Conservation (phyloP, 1,139 yeast species). For the Geotrichum klebahnii region DNA sequence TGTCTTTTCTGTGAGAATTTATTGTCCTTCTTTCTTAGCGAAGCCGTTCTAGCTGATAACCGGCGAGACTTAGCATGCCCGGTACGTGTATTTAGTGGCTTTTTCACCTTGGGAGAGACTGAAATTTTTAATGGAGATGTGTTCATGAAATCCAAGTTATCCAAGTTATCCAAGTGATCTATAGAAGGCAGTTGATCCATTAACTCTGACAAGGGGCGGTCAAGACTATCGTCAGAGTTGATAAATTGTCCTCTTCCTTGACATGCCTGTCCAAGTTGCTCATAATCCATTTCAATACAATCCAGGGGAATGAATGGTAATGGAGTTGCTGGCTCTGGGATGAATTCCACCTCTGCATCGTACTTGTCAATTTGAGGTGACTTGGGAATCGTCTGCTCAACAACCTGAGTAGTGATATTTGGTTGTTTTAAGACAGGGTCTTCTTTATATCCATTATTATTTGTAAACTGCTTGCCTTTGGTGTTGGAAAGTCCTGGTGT, state of each 20-base stretch:
- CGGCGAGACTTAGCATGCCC: slow-evolving; percentile 3
- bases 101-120: not conserved
- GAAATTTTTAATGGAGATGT: slow-evolving; percentile 5
- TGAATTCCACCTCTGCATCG: slow-evolving; percentile 28
- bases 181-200: slow-evolving; percentile 13
- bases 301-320: slow-evolving; percentile 28
- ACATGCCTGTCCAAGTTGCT: slow-evolving; percentile 21
- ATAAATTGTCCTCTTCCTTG: slow-evolving; percentile 16
- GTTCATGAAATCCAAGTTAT: slow-evolving; percentile 8
- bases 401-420: not conserved
- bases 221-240: slow-evolving; percentile 18
- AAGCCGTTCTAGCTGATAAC: slow-evolving; percentile 9
- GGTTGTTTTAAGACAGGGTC: not conserved
- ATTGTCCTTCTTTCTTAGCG: slow-evolving; percentile 3
- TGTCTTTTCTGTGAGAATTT: slow-evolving; percentile 3
- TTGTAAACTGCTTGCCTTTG: slow-evolving; percentile 9
- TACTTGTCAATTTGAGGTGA: slow-evolving; percentile 20
- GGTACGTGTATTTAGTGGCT: not conserved
- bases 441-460: slow-evolving; percentile 2
- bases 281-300: slow-evolving; percentile 29
- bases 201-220: slow-evolving; percentile 17
- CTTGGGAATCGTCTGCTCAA: not conserved
- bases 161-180: slow-evolving; percentile 15
- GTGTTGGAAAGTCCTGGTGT: slow-evolving; percentile 10
- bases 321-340: slow-evolving; percentile 25